A percentile compares a stretch with the other conserved stretches of the same genome.
Evolutionary conservation across 495 filamentous ascomycete species (phyloP).

Genomic region (Tuber aestivum): DNA sequence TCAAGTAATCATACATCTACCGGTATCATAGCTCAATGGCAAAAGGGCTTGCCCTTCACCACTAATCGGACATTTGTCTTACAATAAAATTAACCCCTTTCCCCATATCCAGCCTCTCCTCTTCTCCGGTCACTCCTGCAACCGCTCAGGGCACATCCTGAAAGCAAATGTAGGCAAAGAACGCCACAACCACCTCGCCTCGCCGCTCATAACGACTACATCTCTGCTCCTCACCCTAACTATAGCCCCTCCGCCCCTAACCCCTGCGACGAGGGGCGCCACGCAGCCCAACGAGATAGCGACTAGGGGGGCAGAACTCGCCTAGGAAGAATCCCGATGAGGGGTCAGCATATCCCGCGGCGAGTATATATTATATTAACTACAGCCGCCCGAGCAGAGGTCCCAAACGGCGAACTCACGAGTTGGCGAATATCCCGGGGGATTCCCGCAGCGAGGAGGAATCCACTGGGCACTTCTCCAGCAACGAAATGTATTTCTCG

Average conservation of each 20-base stretch:
- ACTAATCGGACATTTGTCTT: constrained; percentile 71
- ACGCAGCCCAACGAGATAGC: constrained; percentile 86
- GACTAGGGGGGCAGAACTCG: constrained; percentile 64
- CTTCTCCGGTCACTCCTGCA: constrained; percentile 67
- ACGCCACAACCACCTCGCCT: constrained; percentile 84
- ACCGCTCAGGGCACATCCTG: constrained; percentile 66
- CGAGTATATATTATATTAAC: constrained; percentile 81
- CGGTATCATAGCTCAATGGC: no score
- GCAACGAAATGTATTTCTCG: constrained; percentile 90
- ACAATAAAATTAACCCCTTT: constrained; percentile 90
- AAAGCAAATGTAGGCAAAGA: constrained; percentile 72
- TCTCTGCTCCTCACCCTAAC: constrained; percentile 72
- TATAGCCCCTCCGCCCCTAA: constrained; percentile 52
- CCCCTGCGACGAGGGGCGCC: constrained; percentile 66
- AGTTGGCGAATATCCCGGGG: constrained; percentile 64
- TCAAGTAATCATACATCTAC: no score
- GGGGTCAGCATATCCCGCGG: constrained; percentile 80
- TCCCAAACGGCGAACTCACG: constrained; percentile 44
- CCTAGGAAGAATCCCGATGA: constrained; percentile 86
- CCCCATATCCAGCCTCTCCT: constrained; percentile 69
- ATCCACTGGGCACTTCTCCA: constrained; percentile 63
- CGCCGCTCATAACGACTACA: constrained; percentile 72
- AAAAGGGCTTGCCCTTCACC: neutral
- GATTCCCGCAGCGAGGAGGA: constrained; percentile 40
- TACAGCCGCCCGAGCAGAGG: constrained; percentile 73